Conservation (phyloP, 306 rosid genomes). For the Vigna nakashimae region DNA sequence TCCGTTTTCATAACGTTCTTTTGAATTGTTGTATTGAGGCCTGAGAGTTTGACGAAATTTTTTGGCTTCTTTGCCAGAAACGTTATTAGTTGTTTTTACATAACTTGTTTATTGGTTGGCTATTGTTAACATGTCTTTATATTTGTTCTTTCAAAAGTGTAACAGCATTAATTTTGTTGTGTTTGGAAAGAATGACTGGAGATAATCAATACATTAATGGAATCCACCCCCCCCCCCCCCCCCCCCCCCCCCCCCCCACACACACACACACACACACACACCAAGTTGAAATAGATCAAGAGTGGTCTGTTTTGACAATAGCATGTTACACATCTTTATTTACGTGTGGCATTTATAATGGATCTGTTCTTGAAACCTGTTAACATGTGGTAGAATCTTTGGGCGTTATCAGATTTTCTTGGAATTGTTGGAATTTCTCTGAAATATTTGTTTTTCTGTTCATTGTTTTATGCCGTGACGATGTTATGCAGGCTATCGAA, state of each 20-base stretch:
- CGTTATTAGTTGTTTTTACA: neutral
- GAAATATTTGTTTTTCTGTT: conserved; percentile 17
- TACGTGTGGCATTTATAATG: neutral
- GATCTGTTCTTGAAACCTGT: conserved; percentile 1
- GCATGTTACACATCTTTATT: neutral
- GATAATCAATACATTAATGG: too few relatives aligned
- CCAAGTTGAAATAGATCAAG: neutral
- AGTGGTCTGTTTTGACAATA: conserved; percentile 12
- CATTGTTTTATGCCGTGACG: conserved; percentile 30
- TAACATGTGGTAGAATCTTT: conserved; percentile 1
- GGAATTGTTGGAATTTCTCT: conserved; percentile 9
- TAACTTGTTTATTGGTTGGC: conserved; percentile 14
- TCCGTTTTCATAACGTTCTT: conserved; percentile 7
- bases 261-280: too few relatives aligned
- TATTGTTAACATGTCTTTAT: conserved; percentile 15
- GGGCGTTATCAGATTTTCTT: neutral
- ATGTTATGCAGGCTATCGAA: conserved; percentile 73
- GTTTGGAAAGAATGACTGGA: conserved; percentile 18
- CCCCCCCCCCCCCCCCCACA: too few relatives aligned
- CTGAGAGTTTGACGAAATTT: neutral
- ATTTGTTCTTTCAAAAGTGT: neutral
- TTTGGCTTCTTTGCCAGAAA: conserved; percentile 9
- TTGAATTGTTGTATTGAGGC: conserved; percentile 19
- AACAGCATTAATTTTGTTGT: neutral
- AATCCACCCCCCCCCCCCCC: too few relatives aligned